Evolutionary conservation across 108 stramenopile genomes (phyloP), one percentile per base, ranked within the genome.

Genomic region (Cyclotella distinguenda): DNA sequence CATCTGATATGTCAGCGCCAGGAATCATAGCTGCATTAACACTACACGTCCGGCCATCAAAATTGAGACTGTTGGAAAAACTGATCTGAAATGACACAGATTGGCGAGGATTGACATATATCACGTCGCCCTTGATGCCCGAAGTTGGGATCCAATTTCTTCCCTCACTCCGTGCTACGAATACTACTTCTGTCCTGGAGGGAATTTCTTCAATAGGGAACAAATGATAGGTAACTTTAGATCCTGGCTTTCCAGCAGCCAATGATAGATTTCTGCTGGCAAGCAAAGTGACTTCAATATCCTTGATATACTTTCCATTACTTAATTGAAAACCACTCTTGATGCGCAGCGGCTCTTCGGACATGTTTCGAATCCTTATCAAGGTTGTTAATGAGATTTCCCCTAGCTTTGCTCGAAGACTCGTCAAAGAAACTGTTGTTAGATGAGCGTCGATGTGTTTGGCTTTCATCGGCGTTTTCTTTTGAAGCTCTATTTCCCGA

Each of bases 161-260:
- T 26, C 73, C 73, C 8, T 13, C 50, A 42, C 58, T 66, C 3
- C 73, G 73, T 18, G 65, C 65, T 16, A 53, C 66, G 10, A 74
- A 42, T 13, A 74, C 56, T 11, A 74, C 66, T 67, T 74, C 73
- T 2, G 73, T 52, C 42, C 66, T 44, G n/a, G 57, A 32, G 25
- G 73, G 73, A 48, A 74, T 66, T 57, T 74, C 73, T 12, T 52
- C 27, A 43, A 54, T 57, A 12, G 73, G 73, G 42, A 60, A 74
- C 43, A 74, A 53, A 21, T 67, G 66, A 32, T 59, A 61, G 34
- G 32, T 49, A 34, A 60, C 58, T 38, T 40, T 30, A 45, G 44
- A 45, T 18, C 44, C 44, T 18, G 44, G 44, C 44, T 45, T 45
- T 45, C 44, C 44, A 45, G n/a, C n/a, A n/a, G n/a, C n/a, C n/a